Percentiles rank a stretch among this genome's conserved stretches.
These are phyloP conservation scores for Neurospora sp. DNA, from an alignment of 495 filamentous ascomycete species.

Conservation along the genomic window DNA sequence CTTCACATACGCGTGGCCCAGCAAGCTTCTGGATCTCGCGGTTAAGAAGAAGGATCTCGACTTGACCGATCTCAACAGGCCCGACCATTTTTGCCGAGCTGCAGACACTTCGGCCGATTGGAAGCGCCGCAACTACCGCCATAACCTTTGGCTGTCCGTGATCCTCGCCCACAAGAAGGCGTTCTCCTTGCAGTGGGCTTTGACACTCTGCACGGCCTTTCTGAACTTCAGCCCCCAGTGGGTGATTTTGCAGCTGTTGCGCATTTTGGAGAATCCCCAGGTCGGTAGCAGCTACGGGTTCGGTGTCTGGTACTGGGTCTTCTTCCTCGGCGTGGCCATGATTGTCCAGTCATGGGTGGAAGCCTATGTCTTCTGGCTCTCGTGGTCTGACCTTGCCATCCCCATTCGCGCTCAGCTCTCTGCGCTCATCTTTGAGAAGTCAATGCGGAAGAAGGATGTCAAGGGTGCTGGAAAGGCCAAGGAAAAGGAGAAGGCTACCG, in stretches of 20 bases:
- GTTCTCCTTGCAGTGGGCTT: conserved; percentile 43
- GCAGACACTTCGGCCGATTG: conserved; percentile 40
- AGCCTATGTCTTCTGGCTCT: conserved; percentile 54
- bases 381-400: conserved; percentile 51
- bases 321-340: conserved; percentile 48
- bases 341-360: conserved; percentile 49
- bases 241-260: conserved; percentile 55
- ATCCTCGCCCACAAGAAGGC: conserved; percentile 42
- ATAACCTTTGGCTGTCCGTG: conserved; percentile 54
- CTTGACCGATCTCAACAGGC: conserved; percentile 48
- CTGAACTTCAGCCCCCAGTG: conserved; percentile 61
- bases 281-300: conserved; percentile 28
- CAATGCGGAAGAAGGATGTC: conserved; percentile 70
- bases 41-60: conserved; percentile 46
- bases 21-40: conserved; percentile 41
- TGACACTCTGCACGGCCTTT: conserved; percentile 44
- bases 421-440: conserved; percentile 65
- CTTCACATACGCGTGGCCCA: conserved; percentile 57
- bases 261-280: conserved; percentile 49
- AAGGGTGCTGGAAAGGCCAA: conserved; percentile 31
- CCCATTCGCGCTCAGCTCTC: conserved; percentile 62
- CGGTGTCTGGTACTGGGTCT: conserved; percentile 58
- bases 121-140: conserved; percentile 35
- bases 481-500: conserved; percentile 16
- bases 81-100: conserved; percentile 40